A percentile compares a stretch with the other conserved stretches of the same genome.
Conservation (phyloP, 495 filamentous ascomycete genomes). For the Pyrenopolyporus hunteri region DNA sequence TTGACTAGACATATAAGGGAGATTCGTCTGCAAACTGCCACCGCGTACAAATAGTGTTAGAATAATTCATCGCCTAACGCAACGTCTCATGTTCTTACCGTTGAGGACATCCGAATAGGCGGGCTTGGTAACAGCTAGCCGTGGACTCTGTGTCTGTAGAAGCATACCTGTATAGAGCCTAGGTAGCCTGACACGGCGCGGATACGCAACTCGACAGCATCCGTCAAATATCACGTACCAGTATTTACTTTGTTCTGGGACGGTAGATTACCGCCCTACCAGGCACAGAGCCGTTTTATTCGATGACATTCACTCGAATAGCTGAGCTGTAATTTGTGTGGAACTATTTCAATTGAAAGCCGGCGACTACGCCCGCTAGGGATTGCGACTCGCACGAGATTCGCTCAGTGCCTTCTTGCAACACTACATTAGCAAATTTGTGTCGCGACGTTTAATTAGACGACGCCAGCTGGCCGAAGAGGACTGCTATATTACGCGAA, state of each 20-base stretch:
- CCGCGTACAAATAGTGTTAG: too few relatives aligned
- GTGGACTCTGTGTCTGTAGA: too few relatives aligned
- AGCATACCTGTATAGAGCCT: too few relatives aligned
- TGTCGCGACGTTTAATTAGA: too few relatives aligned
- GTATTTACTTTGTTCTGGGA: slow-evolving; percentile 13
- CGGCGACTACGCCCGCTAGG: slow-evolving; percentile 24
- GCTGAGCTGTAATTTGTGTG: slow-evolving; percentile 9
- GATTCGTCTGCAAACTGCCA: too few relatives aligned
- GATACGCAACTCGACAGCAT: too few relatives aligned
- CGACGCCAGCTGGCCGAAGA: too few relatives aligned
- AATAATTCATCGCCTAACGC: background rate
- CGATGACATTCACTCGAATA: background rate
- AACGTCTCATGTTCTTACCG: background rate
- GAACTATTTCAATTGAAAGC: slow-evolving; percentile 18
- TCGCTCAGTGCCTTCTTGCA: background rate
- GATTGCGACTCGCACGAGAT: background rate
- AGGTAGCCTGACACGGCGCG: too few relatives aligned
- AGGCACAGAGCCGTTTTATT: slow-evolving; percentile 16
- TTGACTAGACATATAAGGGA: too few relatives aligned
- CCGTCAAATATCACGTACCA: slow-evolving; percentile 14
- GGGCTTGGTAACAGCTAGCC: background rate
- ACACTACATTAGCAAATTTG: too few relatives aligned
- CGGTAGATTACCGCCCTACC: slow-evolving; percentile 28
- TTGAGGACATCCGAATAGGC: background rate
- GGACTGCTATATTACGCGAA: too few relatives aligned